phyloP scores from a whole-genome alignment of 306 rosid genomes.

The Alnus glutinosa region DNA sequence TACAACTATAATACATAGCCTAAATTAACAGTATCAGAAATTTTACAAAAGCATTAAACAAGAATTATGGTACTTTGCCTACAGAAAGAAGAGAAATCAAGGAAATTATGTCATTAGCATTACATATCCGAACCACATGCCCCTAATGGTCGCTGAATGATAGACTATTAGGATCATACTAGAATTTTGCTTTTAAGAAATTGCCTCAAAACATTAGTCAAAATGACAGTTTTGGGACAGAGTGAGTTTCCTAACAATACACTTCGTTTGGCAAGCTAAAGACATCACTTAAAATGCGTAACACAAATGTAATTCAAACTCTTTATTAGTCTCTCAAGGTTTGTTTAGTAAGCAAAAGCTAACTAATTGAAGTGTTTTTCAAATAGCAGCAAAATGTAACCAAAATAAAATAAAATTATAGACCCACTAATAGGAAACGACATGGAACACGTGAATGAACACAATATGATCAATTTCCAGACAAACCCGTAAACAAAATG shows the following conservation, averaged over 20 bases:
- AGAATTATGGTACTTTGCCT: neutral
- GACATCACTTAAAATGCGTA: neutral
- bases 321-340: neutral
- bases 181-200: constrained; percentile 43
- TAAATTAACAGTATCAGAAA: neutral
- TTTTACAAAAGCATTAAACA: neutral
- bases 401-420: neutral
- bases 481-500: neutral
- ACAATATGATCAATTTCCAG: neutral
- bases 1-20: neutral
- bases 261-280: neutral
- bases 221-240: constrained; percentile 60
- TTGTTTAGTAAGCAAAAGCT: neutral
- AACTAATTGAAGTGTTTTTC: neutral
- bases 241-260: constrained; percentile 67
- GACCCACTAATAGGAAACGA: neutral
- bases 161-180: constrained; percentile 10
- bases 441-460: neutral
- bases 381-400: neutral
- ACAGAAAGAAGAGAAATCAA: neutral
- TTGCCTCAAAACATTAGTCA: constrained; percentile 64
- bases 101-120: neutral
- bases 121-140: constrained; percentile 50
- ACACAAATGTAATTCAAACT: neutral
- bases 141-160: constrained; percentile 7